Conservation (phyloP, 2,329 filamentous ascomycete species). For the Pezicula radicicola region DNA sequence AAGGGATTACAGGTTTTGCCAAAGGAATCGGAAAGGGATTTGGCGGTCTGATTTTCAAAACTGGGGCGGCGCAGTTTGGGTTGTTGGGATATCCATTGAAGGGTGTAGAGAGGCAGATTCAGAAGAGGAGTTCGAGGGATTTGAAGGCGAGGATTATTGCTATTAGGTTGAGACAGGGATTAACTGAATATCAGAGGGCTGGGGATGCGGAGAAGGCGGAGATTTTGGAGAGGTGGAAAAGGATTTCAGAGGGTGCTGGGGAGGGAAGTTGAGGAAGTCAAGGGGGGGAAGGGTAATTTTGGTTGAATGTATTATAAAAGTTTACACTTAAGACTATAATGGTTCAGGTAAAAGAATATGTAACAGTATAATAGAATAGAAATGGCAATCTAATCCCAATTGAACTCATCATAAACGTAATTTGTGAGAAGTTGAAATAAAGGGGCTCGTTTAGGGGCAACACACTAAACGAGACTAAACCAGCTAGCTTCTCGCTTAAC, state of each 20-base stretch:
- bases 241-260: background rate
- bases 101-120: slow-evolving; percentile 20
- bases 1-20: slow-evolving; percentile 48
- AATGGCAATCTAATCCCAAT: too few relatives aligned
- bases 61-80: slow-evolving; percentile 36
- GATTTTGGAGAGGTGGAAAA: slow-evolving; percentile 25
- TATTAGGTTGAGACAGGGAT: slow-evolving; percentile 17
- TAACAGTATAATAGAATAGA: too few relatives aligned
- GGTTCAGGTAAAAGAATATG: too few relatives aligned
- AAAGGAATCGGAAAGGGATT: slow-evolving; percentile 34
- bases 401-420: too few relatives aligned
- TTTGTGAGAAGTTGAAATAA: too few relatives aligned
- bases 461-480: too few relatives aligned
- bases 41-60: slow-evolving; percentile 62
- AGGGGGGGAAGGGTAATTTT: too few relatives aligned
- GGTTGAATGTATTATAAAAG: too few relatives aligned
- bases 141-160: slow-evolving; percentile 18
- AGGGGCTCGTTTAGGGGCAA: too few relatives aligned
- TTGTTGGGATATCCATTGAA: slow-evolving; percentile 21
- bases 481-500: too few relatives aligned
- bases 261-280: too few relatives aligned
- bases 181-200: slow-evolving; percentile 23
- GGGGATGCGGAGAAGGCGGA: slow-evolving; percentile 37
- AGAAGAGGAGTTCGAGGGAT: slow-evolving; percentile 14
- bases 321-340: too few relatives aligned